Conservation (phyloP, 106 monocot genomes). For the Vanilla planifolia region DNA sequence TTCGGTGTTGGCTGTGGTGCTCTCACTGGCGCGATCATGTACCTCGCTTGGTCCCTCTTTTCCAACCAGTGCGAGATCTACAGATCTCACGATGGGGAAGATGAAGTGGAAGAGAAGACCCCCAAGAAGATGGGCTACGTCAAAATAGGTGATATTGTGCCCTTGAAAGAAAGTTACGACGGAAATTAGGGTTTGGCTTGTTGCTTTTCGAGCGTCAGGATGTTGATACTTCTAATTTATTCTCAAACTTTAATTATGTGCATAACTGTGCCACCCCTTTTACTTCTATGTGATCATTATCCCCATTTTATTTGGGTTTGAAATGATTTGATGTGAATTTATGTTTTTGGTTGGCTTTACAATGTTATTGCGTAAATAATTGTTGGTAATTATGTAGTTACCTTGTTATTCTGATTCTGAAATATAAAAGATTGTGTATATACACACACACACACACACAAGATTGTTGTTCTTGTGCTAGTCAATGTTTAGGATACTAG, state of each 20-base stretch:
- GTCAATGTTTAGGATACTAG: neutral
- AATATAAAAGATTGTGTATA: neutral
- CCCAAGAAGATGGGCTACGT: constrained; percentile 62
- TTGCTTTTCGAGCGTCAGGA: neutral
- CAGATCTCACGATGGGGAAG: constrained; percentile 11
- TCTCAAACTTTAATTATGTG: neutral
- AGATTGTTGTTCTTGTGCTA: no score
- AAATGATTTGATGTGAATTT: neutral
- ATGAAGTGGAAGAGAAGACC: constrained; percentile 22
- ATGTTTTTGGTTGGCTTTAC: neutral
- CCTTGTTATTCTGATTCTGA: neutral
- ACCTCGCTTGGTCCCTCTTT: constrained; percentile 47
- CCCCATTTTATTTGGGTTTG: constrained; percentile 1
- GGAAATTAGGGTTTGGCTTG: constrained; percentile 26
- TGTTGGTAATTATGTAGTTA: neutral
- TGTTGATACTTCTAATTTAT: neutral
- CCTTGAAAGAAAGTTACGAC: constrained; percentile 36
- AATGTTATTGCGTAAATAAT: neutral
- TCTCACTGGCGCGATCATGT: constrained; percentile 61
- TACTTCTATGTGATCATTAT: neutral
- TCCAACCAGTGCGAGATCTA: constrained; percentile 22
- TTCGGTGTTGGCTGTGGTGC: constrained; percentile 76
- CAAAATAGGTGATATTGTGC: constrained; percentile 25
- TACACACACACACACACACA: no score
- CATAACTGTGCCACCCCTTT: neutral